phyloP scores from a whole-genome alignment of 306 rosid species.

The Ochetophila trinervis region DNA sequence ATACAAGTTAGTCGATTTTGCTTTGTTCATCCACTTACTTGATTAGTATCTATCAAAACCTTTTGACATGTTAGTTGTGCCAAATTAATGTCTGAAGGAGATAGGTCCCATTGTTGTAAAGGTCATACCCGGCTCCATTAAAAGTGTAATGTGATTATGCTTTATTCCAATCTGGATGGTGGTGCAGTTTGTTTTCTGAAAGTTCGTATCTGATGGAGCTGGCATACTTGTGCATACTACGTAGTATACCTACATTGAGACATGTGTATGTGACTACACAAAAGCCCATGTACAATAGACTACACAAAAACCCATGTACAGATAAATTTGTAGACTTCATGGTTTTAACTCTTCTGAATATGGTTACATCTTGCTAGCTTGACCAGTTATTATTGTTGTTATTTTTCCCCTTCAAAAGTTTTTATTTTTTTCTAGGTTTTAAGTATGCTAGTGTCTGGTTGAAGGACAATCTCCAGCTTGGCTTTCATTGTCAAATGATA shows the following conservation, averaged over 20 bases:
- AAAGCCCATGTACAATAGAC: no score
- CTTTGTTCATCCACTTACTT: neutral
- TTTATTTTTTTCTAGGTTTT: neutral
- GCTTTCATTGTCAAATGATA: neutral
- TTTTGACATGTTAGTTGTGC: neutral
- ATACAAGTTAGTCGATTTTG: neutral
- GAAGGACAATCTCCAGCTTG: neutral
- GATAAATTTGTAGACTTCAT: neutral
- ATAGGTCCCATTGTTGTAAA: neutral
- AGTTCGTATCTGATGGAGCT: neutral
- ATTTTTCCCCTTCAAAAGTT: neutral
- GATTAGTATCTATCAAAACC: neutral
- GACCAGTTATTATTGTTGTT: neutral
- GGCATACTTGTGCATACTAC: neutral
- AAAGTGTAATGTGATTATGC: neutral
- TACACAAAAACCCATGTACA: neutral
- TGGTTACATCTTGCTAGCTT: neutral
- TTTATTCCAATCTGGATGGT: neutral
- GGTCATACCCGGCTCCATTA: neutral
- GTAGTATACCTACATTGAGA: no score
- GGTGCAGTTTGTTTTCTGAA: neutral
- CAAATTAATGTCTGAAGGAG: constrained; percentile 2
- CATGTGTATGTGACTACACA: no score
- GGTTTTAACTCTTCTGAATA: neutral
- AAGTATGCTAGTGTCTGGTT: neutral